Evolutionary conservation across 768 basidiomycete genomes (phyloP), one percentile per base, ranked within the genome.

Genomic region (Boletales sp.): DNA sequence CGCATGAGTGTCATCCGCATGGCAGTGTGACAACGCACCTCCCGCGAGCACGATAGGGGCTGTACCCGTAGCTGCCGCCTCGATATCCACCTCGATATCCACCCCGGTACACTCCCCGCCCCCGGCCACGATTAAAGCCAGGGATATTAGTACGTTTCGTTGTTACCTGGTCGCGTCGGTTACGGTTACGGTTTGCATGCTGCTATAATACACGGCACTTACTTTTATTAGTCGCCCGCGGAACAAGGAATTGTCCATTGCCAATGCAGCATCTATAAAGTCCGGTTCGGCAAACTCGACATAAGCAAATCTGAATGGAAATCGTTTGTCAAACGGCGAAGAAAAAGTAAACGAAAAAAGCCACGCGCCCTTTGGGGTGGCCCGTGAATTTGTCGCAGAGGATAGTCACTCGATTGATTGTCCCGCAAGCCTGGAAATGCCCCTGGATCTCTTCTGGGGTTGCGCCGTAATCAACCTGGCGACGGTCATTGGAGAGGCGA

Each of bases 301-400:
- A 74, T 99, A 99, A 46, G 95, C 95, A 73, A 89, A 99, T 44
- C 94, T 97, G 59, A 25, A 50, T 30, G 53, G 50, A 45, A 40
- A 42, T 55, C n/a, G 51, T 48, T 50, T 32, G 34, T 48, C 46
- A 41, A 19, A 49, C 36, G 31, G 43, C 52, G 43, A 32, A 34
- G 25, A 28, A 28, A 28, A 4, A 28, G 36, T 14, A 53, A 47
- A n/a, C 41, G 25, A 66, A 73, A 50, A 21, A 44, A 44, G 43
- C 17, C 53, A 54, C 63, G 31, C 57, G 94, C 94, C 96, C 96
- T 82, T 97, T 97, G 41, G 96, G 95, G 73, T 97, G 94, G 42
- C 96, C 96, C 19, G 95, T 98, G 71, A 95, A 98, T 74, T 98
- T 98, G 80, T 99, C 96, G 70, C 95, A 98, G 28, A 99, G 84